Conservation (phyloP, 2,329 filamentous ascomycete species). For the Penicillium sp. region DNA sequence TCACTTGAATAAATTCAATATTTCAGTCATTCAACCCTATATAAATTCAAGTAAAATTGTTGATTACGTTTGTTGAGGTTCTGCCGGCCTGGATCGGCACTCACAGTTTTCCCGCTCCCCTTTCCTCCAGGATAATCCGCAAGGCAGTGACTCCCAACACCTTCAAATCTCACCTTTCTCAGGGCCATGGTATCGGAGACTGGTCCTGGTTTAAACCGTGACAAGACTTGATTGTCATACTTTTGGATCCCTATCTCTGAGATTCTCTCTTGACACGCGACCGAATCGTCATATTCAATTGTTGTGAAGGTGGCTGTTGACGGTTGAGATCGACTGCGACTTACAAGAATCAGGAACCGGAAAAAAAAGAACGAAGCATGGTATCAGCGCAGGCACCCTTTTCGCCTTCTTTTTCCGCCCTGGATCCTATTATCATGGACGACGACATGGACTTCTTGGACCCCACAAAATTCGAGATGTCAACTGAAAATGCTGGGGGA, state of each 20-base stretch:
- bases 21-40: not conserved
- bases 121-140: slow-evolving; percentile 22
- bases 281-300: not conserved
- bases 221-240: not conserved
- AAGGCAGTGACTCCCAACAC: slow-evolving; percentile 18
- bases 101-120: slow-evolving; percentile 30
- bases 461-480: slow-evolving; percentile 36
- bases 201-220: slow-evolving; percentile 18
- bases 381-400: slow-evolving; percentile 34
- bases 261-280: not conserved
- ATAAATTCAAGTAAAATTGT: not conserved
- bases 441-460: slow-evolving; percentile 47
- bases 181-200: slow-evolving; percentile 24
- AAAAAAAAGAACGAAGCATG: slow-evolving; percentile 31
- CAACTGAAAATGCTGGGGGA: slow-evolving; percentile 37
- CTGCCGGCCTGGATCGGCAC: slow-evolving; percentile 23
- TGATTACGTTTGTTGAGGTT: slow-evolving; percentile 13
- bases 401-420: slow-evolving; percentile 37
- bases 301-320: slow-evolving; percentile 10
- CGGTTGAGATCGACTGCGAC: slow-evolving; percentile 11
- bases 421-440: slow-evolving; percentile 45
- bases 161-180: slow-evolving; percentile 5
- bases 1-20: not conserved
- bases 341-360: slow-evolving; percentile 3
- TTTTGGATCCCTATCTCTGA: not conserved